These are phyloP conservation scores for Trametes elegans DNA, from an alignment of 768 basidiomycete species.

Conservation along the genomic window DNA sequence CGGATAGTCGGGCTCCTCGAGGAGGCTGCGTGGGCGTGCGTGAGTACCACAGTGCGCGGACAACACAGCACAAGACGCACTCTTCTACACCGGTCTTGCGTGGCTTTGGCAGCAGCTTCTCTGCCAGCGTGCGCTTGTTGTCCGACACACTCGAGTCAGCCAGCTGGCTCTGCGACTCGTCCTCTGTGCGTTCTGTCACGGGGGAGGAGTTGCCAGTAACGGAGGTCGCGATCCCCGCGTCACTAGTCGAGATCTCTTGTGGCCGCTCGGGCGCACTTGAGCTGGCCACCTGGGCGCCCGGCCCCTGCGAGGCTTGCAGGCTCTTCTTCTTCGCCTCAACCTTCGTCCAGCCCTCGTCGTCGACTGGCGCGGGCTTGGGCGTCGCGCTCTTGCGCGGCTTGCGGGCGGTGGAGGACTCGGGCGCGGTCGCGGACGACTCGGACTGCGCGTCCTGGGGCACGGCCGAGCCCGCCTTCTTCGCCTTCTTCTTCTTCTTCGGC, in stretches of 20 bases:
- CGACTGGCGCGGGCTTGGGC: constrained; percentile 35
- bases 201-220: constrained; percentile 41
- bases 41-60: neutral
- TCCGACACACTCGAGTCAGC: constrained; percentile 7
- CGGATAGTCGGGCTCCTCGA: constrained; percentile 56
- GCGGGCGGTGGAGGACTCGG: constrained; percentile 29
- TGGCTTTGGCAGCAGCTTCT: constrained; percentile 62
- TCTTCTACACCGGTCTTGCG: constrained; percentile 68
- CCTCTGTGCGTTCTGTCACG: constrained; percentile 33
- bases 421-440: constrained; percentile 30
- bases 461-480: constrained; percentile 23
- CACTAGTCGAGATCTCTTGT: constrained; percentile 41
- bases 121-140: constrained; percentile 49
- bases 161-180: constrained; percentile 21
- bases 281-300: constrained; percentile 6
- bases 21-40: constrained; percentile 46
- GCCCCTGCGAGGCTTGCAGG: neutral
- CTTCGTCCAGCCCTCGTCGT: constrained; percentile 70
- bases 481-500: constrained; percentile 47
- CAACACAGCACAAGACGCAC: constrained; percentile 41
- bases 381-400: constrained; percentile 30
- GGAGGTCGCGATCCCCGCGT: constrained; percentile 47
- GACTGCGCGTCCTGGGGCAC: constrained; percentile 24
- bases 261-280: constrained; percentile 18
- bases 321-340: constrained; percentile 49